Base-by-base conservation (phyloP, 2,329 filamentous ascomycete species). In the Paraconiothyrium sp. region DNA sequence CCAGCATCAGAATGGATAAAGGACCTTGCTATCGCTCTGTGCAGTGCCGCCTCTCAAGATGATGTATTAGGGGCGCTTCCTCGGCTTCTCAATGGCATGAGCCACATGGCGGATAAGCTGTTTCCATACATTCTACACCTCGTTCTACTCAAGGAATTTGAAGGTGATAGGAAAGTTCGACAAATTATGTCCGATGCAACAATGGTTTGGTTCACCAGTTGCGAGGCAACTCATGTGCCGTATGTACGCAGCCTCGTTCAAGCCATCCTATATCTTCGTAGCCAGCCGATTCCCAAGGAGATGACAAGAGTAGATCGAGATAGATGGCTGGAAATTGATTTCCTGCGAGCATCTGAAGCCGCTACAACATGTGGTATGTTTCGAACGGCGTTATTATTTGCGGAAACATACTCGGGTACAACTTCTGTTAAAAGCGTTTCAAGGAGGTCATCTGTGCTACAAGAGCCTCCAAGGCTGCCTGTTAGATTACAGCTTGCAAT, bases 51-150 rank as follows among this genome's bases (percentile, higher is more conserved):
- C 85, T 39, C 84, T 46, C 81, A 87, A 20, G 90, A 92, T 61
- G 86, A 90, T 14, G 83, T 97, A 2, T 83, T 97, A 44, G 86
- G 86, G 11, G 86, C 90, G 2, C 79, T 98, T 27, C 82, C 86
- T 1, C 86, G 87, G 5, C 85, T 95, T 43, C 81, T 97, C 4
- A 78, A 82, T 13, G 84, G 85, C 13, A 87, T 94, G 30, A 84
- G 87, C 44, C 86, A 87, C 0, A 89, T 97, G 72, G 90, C 93
- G 0, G 86, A 89, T 62, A 86, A 89, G 46, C 83, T 92, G 0
- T 90, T 98, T 54, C 93, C 94, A 0, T 96, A 92, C 67, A 86
- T 98, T 57, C 82, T 97, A 3, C 96, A 99, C 77, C 83, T 97
- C 46, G 88, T 93, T 16, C 83, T 99, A 0, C 81, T 89, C 1